Percentiles rank a stretch among this genome's conserved stretches.
Evolutionary conservation across 179 eudicot species (phyloP).

Genomic region (Corrigiola litoralis): DNA sequence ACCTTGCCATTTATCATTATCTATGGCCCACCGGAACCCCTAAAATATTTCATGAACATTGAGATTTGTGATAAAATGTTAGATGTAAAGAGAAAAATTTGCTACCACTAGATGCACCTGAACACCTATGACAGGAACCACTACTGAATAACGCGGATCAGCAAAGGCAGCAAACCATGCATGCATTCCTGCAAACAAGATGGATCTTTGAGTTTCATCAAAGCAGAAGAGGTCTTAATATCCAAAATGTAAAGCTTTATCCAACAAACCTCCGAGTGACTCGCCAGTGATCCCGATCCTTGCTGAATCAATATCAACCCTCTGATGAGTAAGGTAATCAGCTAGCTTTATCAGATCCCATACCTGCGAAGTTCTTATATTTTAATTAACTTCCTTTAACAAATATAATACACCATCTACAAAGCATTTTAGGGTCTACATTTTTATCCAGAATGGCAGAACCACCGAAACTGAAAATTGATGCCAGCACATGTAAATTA

Average conservation of each 20-base stretch:
- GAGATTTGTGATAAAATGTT: background rate
- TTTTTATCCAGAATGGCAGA: background rate
- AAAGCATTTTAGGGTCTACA: background rate
- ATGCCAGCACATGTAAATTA: background rate
- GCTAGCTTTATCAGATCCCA: constrained; percentile 94
- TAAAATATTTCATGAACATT: constrained; percentile 19
- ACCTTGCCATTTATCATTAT: constrained; percentile 80
- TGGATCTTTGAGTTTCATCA: background rate
- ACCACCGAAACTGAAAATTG: background rate
- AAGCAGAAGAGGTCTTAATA: background rate
- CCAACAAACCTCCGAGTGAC: constrained; percentile 89
- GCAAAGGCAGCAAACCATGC: constrained; percentile 93
- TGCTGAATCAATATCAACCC: constrained; percentile 70
- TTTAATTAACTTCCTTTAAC: background rate
- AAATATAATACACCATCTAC: background rate
- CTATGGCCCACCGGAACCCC: constrained; percentile 98
- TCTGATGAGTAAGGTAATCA: constrained; percentile 58
- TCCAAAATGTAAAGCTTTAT: background rate
- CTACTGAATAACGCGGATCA: constrained; percentile 87
- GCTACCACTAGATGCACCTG: constrained; percentile 51
- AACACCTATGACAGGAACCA: constrained; percentile 83
- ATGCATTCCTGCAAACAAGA: constrained; percentile 74
- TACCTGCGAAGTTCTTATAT: constrained; percentile 40
- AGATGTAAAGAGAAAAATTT: background rate
- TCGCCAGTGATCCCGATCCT: constrained; percentile 95